Evolutionary conservation across 768 basidiomycete species (phyloP).

Genomic region (Rhizopogon rudus): DNA sequence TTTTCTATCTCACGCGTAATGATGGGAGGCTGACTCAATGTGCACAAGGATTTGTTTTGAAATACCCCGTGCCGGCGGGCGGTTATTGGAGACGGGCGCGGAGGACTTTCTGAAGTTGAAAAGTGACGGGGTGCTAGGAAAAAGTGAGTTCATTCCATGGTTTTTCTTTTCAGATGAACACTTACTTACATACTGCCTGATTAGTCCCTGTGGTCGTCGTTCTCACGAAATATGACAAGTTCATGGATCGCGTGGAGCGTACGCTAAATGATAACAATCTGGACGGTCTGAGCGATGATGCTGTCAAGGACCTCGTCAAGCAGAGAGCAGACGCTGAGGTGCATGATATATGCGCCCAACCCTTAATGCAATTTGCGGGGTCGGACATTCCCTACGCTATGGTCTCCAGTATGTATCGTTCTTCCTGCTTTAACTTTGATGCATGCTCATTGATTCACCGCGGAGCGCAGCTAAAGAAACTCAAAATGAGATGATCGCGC

Average conservation of each 20-base stretch:
- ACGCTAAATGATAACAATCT: conserved; percentile 28
- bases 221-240: conserved; percentile 1
- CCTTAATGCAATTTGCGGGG: neutral
- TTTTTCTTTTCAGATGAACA: neutral
- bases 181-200: neutral
- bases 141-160: neutral
- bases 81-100: neutral
- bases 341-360: neutral
- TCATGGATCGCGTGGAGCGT: neutral
- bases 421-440: neutral
- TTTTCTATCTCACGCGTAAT: neutral
- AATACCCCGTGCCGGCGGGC: neutral
- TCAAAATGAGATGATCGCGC: neutral
- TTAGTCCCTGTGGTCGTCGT: neutral
- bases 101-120: neutral
- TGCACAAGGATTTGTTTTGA: neutral
- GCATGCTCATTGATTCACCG: neutral
- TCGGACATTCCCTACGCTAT: neutral
- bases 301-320: neutral
- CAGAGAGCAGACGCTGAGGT: neutral
- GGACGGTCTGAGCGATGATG: neutral
- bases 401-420: neutral
- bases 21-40: neutral
- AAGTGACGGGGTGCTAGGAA: neutral
- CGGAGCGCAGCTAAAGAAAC: neutral